Base-by-base conservation (phyloP, 2,329 filamentous ascomycete genomes). In the Nothophoma quercina region DNA sequence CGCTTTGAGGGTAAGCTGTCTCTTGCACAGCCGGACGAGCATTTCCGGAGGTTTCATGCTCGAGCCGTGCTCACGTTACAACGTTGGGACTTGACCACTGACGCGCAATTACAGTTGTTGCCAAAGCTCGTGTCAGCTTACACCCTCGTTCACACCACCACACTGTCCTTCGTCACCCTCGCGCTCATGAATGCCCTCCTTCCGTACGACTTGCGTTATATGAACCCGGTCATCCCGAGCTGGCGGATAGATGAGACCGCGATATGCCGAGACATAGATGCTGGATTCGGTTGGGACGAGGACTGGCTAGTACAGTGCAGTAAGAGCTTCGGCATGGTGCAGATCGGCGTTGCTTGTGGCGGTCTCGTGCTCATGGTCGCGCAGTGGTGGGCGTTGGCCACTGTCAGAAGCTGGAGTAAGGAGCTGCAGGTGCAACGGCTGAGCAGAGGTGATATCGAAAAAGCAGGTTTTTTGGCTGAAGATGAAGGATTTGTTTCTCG, bases 1-100 rank as follows among this genome's bases (percentile, higher is more conserved):
- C 35, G 76, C 75, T 25, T 33, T 78, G n/a, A 69, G 70, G 63
- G 78, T 80, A 71, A 55, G 71, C 64, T 22, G 12, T 48, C 23
- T 45, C 36, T 32, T 45, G 23, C 36, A 29, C 39, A 33, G n/a
- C 18, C 32, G 19, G 39, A 21, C 40, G 30, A 36, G 40, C 35
- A 16, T 19, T 30, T 30, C 22, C 32, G 29, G 23, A 30, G 38
- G 40, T 36, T 25, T 19, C n/a, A 3, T 19, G 29, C 43, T 46
- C 7, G 28, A 44, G 16, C 8, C n/a, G 19, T 13, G 22, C n/a
- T 22, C 16, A 39, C 28, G n/a, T 9, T 40, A 12, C 30, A 16
- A 22, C 3, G 6, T 7, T 26, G n/a, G 15, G n/a, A 39, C 40
- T 44, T 23, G 28, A 34, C 22, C 16, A 55, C 65, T 65, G 52